Conservation (phyloP, 805 yeast species). For the Nakazawaea peltata region DNA sequence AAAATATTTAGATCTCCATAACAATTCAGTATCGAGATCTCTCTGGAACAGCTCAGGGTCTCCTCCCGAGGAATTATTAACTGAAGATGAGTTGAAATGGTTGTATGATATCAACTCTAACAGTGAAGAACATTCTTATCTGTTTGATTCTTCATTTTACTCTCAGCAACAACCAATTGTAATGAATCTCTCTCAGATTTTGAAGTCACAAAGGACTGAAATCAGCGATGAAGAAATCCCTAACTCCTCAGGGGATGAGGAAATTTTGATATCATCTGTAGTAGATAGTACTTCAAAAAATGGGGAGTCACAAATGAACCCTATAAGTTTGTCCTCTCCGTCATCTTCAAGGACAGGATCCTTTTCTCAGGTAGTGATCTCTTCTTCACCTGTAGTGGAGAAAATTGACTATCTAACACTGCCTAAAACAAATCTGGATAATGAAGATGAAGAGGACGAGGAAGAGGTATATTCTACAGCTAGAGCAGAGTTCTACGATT, state of each 20-base stretch:
- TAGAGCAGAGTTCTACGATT: too few species aligned
- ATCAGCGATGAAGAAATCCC: constrained; percentile 1
- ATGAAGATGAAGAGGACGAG: too few species aligned
- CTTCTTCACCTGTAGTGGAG: too few species aligned
- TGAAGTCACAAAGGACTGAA: not conserved
- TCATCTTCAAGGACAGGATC: too few species aligned
- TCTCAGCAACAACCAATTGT: constrained; percentile 1
- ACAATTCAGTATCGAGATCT: constrained; percentile 1
- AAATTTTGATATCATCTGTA: not conserved
- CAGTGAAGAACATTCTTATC: not conserved
- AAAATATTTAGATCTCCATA: constrained; percentile 12
- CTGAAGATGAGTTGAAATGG: constrained; percentile 16
- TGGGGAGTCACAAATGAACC: too few species aligned
- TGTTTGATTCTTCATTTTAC: not conserved
- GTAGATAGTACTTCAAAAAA: not conserved
- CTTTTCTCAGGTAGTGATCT: too few species aligned
- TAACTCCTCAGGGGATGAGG: not conserved
- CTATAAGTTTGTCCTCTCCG: too few species aligned
- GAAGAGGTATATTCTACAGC: too few species aligned
- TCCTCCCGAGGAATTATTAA: constrained; percentile 10
- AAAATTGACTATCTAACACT: too few species aligned
- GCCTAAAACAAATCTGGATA: too few species aligned
- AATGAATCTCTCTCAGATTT: constrained; percentile 18
- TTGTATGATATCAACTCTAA: constrained; percentile 9
- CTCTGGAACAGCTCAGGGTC: constrained; percentile 15